phyloP scores from a whole-genome alignment of 106 monocot species.

The Hemerocallis citrina region DNA sequence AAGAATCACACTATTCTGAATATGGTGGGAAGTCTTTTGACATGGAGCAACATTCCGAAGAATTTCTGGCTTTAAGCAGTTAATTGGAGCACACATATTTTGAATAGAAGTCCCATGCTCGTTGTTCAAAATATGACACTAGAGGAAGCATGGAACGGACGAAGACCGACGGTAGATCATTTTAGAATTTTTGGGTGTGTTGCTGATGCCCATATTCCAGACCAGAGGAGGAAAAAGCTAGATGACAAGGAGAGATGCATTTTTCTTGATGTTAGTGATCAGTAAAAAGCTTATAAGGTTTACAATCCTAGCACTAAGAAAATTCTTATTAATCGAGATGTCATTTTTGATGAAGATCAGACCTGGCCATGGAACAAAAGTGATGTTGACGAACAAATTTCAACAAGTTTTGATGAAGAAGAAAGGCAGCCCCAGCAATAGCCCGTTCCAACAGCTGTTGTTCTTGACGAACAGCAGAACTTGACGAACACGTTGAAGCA shows the following conservation, averaged over 20 bases:
- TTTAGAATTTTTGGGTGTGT: background rate
- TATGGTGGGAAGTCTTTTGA: too few relatives aligned
- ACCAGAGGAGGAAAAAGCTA: too few relatives aligned
- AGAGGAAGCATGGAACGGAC: background rate
- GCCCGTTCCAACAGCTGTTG: background rate
- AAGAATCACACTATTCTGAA: too few relatives aligned
- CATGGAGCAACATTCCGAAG: too few relatives aligned
- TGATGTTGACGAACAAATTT: background rate
- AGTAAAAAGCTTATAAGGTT: background rate
- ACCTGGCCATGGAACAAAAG: background rate
- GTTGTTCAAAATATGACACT: too few relatives aligned
- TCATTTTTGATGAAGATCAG: conserved; percentile 6
- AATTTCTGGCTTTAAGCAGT: too few relatives aligned
- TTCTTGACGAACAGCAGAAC: background rate
- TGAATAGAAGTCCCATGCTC: too few relatives aligned
- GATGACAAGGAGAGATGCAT: too few relatives aligned
- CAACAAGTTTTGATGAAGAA: background rate
- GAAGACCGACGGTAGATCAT: background rate
- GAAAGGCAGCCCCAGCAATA: background rate
- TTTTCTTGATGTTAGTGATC: background rate
- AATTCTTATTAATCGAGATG: background rate
- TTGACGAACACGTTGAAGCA: background rate
- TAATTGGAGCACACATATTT: too few relatives aligned
- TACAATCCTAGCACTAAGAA: conserved; percentile 6
- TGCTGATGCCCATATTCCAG: too few relatives aligned